Evolutionary conservation across 148 eudicot species (phyloP).

Genomic region (Nepenthes mirabilis): DNA sequence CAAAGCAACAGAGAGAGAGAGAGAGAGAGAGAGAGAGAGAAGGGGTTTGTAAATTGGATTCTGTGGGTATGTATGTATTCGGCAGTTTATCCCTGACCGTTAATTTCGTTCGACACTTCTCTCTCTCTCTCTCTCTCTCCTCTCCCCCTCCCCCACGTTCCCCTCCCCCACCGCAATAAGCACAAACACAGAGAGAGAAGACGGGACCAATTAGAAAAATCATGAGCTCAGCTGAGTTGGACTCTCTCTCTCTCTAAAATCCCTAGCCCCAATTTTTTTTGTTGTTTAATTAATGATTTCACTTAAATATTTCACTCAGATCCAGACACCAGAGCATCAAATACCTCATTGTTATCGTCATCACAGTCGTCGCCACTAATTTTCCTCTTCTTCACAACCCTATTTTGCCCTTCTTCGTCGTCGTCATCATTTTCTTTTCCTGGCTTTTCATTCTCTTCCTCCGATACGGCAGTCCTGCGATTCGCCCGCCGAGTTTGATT

Average conservation of each 20-base stretch:
- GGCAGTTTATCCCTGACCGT: conserved; percentile 11
- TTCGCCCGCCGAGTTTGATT: conserved; percentile 3
- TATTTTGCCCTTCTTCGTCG: conserved; percentile 2
- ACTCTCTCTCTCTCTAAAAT: not conserved
- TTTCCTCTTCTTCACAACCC: conserved; percentile 5
- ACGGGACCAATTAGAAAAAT: too few species aligned
- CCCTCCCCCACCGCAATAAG: too few species aligned
- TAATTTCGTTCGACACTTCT: conserved; percentile 5
- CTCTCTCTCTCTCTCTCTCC: too few species aligned
- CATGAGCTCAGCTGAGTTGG: conserved; percentile 6
- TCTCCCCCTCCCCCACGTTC: too few species aligned
- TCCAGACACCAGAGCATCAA: not conserved
- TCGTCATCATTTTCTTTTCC: conserved; percentile 4
- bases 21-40: not conserved
- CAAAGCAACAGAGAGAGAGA: not conserved
- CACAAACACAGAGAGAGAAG: too few species aligned
- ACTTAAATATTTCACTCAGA: not conserved
- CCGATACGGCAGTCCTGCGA: not conserved
- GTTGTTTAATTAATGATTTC: not conserved
- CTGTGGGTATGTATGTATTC: not conserved
- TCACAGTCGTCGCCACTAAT: conserved; percentile 1
- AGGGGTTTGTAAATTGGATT: not conserved
- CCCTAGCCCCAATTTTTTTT: not conserved
- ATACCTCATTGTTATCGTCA: conserved; percentile 8
- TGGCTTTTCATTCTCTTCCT: conserved; percentile 6